Conservation (phyloP, 192 early-diverging fungal genomes). For the Entomortierella chlamydospora region DNA sequence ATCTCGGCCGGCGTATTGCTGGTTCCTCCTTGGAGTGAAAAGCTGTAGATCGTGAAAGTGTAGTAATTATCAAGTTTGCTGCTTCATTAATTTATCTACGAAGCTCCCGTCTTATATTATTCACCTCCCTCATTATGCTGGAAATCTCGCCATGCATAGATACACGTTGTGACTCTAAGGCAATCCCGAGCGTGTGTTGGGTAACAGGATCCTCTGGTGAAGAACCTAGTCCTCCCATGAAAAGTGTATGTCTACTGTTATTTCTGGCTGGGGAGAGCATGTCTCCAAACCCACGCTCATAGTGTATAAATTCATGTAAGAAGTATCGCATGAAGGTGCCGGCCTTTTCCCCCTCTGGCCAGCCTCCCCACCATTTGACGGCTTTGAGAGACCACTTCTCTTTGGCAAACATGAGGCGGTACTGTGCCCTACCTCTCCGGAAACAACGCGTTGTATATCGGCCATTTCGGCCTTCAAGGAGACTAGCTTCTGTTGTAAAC, state of each 20-base stretch:
- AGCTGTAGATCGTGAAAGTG: too few species aligned
- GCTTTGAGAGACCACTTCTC: constrained; percentile 27
- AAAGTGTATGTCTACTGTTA: constrained; percentile 7
- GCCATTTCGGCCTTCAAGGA: constrained; percentile 5
- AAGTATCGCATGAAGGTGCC: constrained; percentile 20
- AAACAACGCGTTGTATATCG: constrained; percentile 22
- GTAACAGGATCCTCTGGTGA: background rate
- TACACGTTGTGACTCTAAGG: background rate
- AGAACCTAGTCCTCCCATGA: constrained; percentile 1
- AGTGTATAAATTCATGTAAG: constrained; percentile 4
- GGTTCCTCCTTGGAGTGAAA: too few species aligned
- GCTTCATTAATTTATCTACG: too few species aligned
- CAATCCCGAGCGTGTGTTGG: background rate
- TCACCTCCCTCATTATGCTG: too few species aligned
- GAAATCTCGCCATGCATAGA: background rate
- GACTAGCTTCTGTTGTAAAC: background rate
- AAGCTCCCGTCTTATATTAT: too few species aligned
- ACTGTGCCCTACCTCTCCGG: constrained; percentile 16
- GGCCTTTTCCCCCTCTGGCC: background rate
- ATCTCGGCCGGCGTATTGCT: too few species aligned
- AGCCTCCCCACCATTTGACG: constrained; percentile 32
- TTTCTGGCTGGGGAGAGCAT: constrained; percentile 13
- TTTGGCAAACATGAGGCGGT: constrained; percentile 13
- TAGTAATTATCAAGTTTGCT: too few species aligned
- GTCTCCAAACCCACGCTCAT: constrained; percentile 11